phyloP scores from a whole-genome alignment of 805 yeast species.

The Debaryomyces tyrocola region DNA sequence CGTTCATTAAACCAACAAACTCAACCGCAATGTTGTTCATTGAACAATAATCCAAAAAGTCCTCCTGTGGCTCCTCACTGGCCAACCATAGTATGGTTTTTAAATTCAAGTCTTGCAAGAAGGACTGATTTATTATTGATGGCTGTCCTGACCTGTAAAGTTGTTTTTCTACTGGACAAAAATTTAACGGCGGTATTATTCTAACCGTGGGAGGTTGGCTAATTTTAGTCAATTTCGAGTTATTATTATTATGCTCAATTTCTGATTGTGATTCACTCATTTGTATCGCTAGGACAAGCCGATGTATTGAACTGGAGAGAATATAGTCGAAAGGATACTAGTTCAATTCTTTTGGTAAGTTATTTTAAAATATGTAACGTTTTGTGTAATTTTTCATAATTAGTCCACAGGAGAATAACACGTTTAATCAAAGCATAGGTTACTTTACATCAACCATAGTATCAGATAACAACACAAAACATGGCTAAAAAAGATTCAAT shows the following conservation, averaged over 20 bases:
- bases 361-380: neutral
- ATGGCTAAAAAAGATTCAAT: slow-evolving; percentile 43
- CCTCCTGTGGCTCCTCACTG: slow-evolving; percentile 92
- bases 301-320: neutral
- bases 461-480: neutral
- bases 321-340: neutral
- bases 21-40: slow-evolving; percentile 70
- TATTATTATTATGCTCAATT: neutral
- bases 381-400: slow-evolving; percentile 1
- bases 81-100: slow-evolving; percentile 92
- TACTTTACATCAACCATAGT: no score
- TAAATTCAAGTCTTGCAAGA: slow-evolving; percentile 69
- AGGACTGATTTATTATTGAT: slow-evolving; percentile 86
- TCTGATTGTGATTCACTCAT: neutral
- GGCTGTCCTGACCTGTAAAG: slow-evolving; percentile 94
- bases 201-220: slow-evolving; percentile 58
- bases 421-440: neutral
- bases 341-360: neutral
- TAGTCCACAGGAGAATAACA: neutral
- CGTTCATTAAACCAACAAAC: slow-evolving; percentile 80
- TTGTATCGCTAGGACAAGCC: neutral
- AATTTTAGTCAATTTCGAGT: slow-evolving; percentile 15
- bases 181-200: slow-evolving; percentile 91
- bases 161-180: slow-evolving; percentile 89
- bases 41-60: slow-evolving; percentile 78